These are phyloP conservation scores for Sarcodon aspratus DNA, from an alignment of 768 basidiomycete species.

Conservation along the genomic window DNA sequence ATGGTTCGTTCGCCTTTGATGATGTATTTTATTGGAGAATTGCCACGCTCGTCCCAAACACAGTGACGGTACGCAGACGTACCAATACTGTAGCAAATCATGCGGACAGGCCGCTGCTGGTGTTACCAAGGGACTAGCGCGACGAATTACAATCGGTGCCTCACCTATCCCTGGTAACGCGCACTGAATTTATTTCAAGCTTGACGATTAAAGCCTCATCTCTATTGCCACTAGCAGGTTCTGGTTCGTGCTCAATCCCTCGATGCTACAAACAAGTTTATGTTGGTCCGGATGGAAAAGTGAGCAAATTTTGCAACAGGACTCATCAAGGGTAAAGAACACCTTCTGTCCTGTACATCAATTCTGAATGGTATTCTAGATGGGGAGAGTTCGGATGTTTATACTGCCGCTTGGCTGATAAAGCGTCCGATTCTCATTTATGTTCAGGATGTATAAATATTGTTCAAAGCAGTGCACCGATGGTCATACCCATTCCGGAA, in stretches of 20 bases:
- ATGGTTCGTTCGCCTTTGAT: background rate
- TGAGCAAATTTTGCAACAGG: slow-evolving; percentile 36
- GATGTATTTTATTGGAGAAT: slow-evolving; percentile 6
- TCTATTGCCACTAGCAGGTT: slow-evolving; percentile 16
- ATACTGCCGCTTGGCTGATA: slow-evolving; percentile 46
- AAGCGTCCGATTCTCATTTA: slow-evolving; percentile 48
- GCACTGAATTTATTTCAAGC: slow-evolving; percentile 14
- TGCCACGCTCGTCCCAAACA: slow-evolving; percentile 52
- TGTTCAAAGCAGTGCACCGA: slow-evolving; percentile 42
- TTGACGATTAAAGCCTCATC: background rate
- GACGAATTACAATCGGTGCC: background rate
- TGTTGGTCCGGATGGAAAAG: slow-evolving; percentile 24
- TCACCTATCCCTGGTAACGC: background rate
- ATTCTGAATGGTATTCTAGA: slow-evolving; percentile 1
- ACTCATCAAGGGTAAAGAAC: slow-evolving; percentile 36
- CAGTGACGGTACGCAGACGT: slow-evolving; percentile 42
- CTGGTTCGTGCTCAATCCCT: slow-evolving; percentile 38
- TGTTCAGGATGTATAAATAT: slow-evolving; percentile 46
- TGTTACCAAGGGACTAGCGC: too few species aligned
- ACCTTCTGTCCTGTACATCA: slow-evolving; percentile 20
- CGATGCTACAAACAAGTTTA: slow-evolving; percentile 36
- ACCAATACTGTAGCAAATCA: slow-evolving; percentile 28
- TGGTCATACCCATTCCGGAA: slow-evolving; percentile 45
- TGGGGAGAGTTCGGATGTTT: slow-evolving; percentile 37
- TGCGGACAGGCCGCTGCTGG: slow-evolving; percentile 1